These are phyloP conservation scores for Bretziella fagacearum DNA, from an alignment of 2,329 filamentous ascomycete genomes.

Conservation along the genomic window DNA sequence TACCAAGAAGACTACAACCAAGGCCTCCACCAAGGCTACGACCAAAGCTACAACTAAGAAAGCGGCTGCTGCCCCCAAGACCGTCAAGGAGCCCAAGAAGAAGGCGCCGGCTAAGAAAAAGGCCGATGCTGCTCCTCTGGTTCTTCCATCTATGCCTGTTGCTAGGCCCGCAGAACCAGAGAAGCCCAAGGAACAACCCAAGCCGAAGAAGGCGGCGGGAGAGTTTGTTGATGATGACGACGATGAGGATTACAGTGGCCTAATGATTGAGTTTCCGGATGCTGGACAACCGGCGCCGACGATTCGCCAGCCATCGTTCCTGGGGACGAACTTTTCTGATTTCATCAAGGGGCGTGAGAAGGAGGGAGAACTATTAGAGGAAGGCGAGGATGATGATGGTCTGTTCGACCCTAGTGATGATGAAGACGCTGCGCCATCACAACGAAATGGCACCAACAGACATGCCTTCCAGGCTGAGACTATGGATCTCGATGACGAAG, in stretches of 20 bases:
- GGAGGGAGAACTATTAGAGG: constrained; percentile 22
- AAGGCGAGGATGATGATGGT: constrained; percentile 24
- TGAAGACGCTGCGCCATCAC: constrained; percentile 32
- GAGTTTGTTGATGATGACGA: constrained; percentile 32
- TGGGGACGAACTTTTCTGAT: constrained; percentile 35
- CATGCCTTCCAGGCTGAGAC: constrained; percentile 16
- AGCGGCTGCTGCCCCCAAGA: constrained; percentile 19
- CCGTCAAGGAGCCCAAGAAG: constrained; percentile 20
- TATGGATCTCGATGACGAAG: constrained; percentile 18
- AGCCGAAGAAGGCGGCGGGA: constrained; percentile 23
- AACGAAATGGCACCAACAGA: constrained; percentile 21
- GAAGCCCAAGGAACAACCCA: constrained; percentile 16
- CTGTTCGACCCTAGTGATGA: constrained; percentile 20
- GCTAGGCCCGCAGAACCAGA: constrained; percentile 16
- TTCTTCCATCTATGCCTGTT: constrained; percentile 20
- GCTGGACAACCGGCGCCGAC: constrained; percentile 24
- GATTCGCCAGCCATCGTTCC: constrained; percentile 10
- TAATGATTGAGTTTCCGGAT: constrained; percentile 44
- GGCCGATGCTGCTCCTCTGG: constrained; percentile 24
- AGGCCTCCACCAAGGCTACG: constrained; percentile 9
- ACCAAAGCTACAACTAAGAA: constrained; percentile 8
- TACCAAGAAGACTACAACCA: constrained; percentile 6
- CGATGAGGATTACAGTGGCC: constrained; percentile 38
- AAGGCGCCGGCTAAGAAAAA: constrained; percentile 23
- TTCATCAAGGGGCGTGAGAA: constrained; percentile 29